Conservation (phyloP, 1,139 yeast genomes). For the Scheffersomyces stambukii region DNA sequence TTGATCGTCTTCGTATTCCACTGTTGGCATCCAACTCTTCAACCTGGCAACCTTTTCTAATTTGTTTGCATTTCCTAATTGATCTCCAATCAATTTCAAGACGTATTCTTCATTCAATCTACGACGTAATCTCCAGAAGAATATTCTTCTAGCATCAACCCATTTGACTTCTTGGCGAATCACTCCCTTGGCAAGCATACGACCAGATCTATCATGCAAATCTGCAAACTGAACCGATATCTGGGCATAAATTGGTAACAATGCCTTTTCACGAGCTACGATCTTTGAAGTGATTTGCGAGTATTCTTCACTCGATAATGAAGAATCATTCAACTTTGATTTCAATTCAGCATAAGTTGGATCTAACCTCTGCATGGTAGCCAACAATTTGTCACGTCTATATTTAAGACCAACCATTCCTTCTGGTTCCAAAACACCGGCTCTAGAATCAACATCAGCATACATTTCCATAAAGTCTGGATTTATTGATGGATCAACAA, state of each 20-base stretch:
- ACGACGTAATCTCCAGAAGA: constrained; percentile 98
- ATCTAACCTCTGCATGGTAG: constrained; percentile 89
- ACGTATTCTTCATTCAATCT: constrained; percentile 91
- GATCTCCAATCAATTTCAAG: constrained; percentile 67
- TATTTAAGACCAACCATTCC: constrained; percentile 99
- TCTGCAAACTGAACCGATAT: constrained; percentile 95
- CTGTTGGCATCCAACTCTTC: constrained; percentile 81
- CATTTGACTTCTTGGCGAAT: constrained; percentile 83
- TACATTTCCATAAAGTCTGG: constrained; percentile 99
- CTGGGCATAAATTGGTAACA: constrained; percentile 88
- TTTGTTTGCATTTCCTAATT: constrained; percentile 58
- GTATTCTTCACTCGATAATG: constrained; percentile 60
- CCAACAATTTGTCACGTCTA: constrained; percentile 85
- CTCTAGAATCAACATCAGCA: constrained; percentile 95
- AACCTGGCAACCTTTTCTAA: constrained; percentile 83
- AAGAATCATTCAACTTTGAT: constrained; percentile 49
- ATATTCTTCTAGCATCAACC: constrained; percentile 86
- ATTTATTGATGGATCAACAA: constrained; percentile 96
- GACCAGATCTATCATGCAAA: constrained; percentile 93
- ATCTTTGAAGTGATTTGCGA: constrained; percentile 62
- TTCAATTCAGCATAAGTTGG: constrained; percentile 66
- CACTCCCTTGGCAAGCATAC: constrained; percentile 94
- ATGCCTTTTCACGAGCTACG: constrained; percentile 70
- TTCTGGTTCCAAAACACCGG: constrained; percentile 97
- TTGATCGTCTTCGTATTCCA: constrained; percentile 69